phyloP scores from a whole-genome alignment of 108 stramenopile species.

The Cyclotella baltica region DNA sequence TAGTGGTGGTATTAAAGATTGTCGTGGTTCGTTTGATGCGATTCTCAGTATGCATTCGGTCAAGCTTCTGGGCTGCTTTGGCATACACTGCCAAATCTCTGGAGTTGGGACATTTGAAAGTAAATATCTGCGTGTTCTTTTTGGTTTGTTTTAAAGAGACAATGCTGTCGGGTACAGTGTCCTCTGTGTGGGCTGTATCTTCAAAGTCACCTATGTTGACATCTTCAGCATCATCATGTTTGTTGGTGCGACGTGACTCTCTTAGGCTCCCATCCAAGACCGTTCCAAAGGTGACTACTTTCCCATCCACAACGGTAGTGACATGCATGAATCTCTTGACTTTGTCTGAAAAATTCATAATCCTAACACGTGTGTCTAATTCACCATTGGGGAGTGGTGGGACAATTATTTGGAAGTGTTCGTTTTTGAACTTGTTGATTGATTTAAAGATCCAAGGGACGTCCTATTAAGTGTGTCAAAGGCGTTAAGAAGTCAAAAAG shows the following conservation, averaged over 20 bases:
- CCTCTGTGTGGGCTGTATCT: background rate
- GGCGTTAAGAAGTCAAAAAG: no score
- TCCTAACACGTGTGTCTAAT: conserved; percentile 16
- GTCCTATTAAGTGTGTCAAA: no score
- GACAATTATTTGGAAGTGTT: conserved; percentile 22
- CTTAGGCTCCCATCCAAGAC: no score
- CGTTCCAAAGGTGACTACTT: conserved; percentile 12
- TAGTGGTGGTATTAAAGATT: background rate
- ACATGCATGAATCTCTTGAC: conserved; percentile 18
- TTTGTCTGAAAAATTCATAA: conserved; percentile 10
- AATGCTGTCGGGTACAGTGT: background rate
- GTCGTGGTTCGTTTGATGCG: conserved; percentile 3
- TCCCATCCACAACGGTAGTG: conserved; percentile 10
- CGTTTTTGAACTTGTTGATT: conserved; percentile 9
- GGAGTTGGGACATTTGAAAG: conserved; percentile 9
- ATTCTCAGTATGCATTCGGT: conserved; percentile 11
- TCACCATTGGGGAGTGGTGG: conserved; percentile 4
- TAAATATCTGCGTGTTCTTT: conserved; percentile 9
- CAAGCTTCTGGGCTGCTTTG: conserved; percentile 1
- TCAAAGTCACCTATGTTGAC: background rate
- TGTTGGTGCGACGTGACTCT: no score
- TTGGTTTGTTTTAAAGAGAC: background rate
- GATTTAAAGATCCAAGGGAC: conserved; percentile 22
- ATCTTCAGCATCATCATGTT: conserved; percentile 3
- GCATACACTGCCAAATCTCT: conserved; percentile 19